Percentiles rank a stretch among this genome's conserved stretches.
phyloP scores from a whole-genome alignment of 2,329 filamentous ascomycete species.

The Epichloe sibirici region DNA sequence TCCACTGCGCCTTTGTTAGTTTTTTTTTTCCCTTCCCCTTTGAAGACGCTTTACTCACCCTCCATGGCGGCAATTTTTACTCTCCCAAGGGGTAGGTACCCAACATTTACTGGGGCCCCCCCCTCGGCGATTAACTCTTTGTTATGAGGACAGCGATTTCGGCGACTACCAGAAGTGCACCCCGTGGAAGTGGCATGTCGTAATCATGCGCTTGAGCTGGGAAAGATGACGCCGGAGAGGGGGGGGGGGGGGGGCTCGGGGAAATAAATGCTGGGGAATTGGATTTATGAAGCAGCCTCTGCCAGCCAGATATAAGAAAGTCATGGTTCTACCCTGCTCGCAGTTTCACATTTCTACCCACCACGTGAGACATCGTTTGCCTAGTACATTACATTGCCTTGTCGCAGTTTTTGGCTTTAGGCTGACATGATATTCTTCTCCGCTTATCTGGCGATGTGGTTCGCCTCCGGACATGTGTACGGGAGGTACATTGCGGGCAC shows the following conservation, averaged over 20 bases:
- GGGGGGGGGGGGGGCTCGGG: not conserved
- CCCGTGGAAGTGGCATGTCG: not conserved
- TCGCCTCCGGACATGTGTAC: not conserved
- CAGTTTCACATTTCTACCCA: not conserved
- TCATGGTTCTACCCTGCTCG: not conserved
- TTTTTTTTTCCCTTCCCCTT: not conserved
- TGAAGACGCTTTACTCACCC: not conserved
- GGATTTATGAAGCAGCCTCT: not conserved
- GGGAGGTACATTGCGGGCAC: not conserved
- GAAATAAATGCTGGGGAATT: not conserved
- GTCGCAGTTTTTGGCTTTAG: not conserved
- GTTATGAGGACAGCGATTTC: not conserved
- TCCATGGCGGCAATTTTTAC: not conserved
- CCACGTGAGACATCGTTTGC: not conserved
- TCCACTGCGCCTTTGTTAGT: slow-evolving; percentile 1
- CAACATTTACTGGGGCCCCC: not conserved
- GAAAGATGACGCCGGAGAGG: not conserved
- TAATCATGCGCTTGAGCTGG: not conserved
- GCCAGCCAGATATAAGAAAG: not conserved
- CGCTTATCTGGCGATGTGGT: not conserved
- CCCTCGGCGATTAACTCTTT: no score
- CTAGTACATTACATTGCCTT: not conserved
- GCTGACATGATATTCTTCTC: not conserved
- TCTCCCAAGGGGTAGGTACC: not conserved
- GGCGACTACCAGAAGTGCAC: not conserved